Conservation (phyloP, 2,329 filamentous ascomycete genomes). For the Ophiostoma piceae region DNA sequence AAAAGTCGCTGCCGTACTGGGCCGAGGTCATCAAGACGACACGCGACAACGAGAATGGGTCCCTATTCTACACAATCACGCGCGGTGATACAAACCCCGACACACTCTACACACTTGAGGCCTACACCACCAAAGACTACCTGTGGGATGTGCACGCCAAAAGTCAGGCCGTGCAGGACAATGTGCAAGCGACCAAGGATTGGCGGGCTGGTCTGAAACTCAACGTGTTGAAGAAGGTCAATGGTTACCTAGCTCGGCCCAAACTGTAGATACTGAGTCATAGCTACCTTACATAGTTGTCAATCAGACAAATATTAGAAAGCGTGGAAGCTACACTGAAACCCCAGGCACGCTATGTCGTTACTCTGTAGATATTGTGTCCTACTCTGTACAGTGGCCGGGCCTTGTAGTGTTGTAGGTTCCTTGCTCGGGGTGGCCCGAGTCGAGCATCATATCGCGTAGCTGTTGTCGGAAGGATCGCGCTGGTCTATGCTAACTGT, state of each 20-base stretch:
- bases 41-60: conserved; percentile 28
- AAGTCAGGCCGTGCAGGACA: conserved; percentile 31
- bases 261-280: background rate
- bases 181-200: conserved; percentile 28
- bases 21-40: conserved; percentile 30
- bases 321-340: too few relatives aligned
- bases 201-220: conserved; percentile 25
- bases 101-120: conserved; percentile 30
- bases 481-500: background rate
- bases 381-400: background rate
- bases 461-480: background rate
- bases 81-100: conserved; percentile 28
- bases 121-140: conserved; percentile 31
- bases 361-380: background rate
- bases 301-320: background rate
- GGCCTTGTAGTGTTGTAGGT: background rate
- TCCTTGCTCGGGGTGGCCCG: background rate
- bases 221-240: background rate
- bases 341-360: too few relatives aligned
- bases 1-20: conserved; percentile 31
- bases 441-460: background rate
- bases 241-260: background rate
- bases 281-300: background rate
- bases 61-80: conserved; percentile 30
- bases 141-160: conserved; percentile 32